A percentile compares a stretch with the other conserved stretches of the same genome.
Evolutionary conservation across 2,329 filamentous ascomycete genomes (phyloP).

Genomic region (Orbilia blumenaviensis): DNA sequence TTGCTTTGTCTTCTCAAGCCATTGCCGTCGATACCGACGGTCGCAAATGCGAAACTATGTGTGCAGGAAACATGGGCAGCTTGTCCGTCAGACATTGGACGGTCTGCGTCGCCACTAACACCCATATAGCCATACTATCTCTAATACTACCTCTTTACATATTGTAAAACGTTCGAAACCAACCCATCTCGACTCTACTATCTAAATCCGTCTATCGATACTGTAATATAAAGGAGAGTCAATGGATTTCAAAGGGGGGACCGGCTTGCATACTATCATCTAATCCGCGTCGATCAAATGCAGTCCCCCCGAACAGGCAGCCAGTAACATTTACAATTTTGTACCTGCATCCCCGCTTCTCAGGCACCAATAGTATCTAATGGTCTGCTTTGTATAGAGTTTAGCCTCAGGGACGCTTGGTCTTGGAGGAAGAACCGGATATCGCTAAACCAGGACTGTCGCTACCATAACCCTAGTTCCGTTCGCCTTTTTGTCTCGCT

Average conservation of each 20-base stretch:
- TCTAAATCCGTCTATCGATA: conserved; percentile 9
- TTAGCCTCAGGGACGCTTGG: conserved; percentile 5
- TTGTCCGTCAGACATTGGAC: conserved; percentile 8
- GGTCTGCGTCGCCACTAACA: background rate
- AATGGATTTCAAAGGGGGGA: background rate
- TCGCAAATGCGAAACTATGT: background rate
- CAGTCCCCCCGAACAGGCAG: conserved; percentile 8
- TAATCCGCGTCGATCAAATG: conserved; percentile 16
- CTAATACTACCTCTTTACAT: background rate
- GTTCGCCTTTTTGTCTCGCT: background rate
- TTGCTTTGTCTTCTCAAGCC: background rate
- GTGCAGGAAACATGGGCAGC: background rate
- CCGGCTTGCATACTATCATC: conserved; percentile 2
- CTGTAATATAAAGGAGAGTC: conserved; percentile 6
- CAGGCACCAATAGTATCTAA: background rate
- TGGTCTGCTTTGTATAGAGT: background rate
- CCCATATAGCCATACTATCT: background rate
- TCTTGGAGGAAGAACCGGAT: conserved; percentile 2
- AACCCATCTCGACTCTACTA: background rate
- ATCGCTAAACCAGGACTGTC: conserved; percentile 15
- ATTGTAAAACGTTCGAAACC: conserved; percentile 4
- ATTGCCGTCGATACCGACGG: conserved; percentile 1
- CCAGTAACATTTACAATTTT: background rate
- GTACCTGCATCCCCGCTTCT: conserved; percentile 6
- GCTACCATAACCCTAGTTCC: background rate